These are phyloP conservation scores for Ogataea neopini DNA, from an alignment of 805 yeast species.

Conservation along the genomic window DNA sequence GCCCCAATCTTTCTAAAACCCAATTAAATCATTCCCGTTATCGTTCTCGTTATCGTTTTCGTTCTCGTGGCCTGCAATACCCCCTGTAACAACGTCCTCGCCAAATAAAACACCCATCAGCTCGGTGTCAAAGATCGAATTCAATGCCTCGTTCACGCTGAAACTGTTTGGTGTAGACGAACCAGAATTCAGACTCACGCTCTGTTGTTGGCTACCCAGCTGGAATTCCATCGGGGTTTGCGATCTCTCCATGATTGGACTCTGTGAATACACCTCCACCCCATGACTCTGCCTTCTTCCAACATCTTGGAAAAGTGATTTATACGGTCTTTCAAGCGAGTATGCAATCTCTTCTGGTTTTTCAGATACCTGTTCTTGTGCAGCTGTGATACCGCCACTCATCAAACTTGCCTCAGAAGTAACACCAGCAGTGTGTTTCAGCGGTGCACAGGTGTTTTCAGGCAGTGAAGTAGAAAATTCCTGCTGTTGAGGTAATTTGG, in stretches of 20 bases:
- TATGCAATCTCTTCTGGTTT: not conserved
- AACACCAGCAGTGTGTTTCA: not conserved
- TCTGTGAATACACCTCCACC: not conserved
- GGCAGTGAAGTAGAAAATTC: not conserved
- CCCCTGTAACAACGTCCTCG: conserved; percentile 22
- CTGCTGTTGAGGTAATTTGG: not conserved
- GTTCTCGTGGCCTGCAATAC: conserved; percentile 3
- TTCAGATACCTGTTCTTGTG: not conserved
- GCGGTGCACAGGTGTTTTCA: not conserved
- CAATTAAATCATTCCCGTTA: conserved; percentile 8
- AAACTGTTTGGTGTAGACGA: conserved; percentile 13
- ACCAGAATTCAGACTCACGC: conserved; percentile 8
- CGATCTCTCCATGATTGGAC: conserved; percentile 1
- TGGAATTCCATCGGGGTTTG: conserved; percentile 8
- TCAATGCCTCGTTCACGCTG: conserved; percentile 30
- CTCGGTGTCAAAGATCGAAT: conserved; percentile 33
- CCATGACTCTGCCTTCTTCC: not conserved
- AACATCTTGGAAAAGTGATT: conserved; percentile 13
- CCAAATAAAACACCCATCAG: conserved; percentile 36
- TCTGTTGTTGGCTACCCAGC: conserved; percentile 5
- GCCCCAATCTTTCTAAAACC: not conserved
- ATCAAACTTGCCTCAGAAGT: not conserved
- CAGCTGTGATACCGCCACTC: not conserved
- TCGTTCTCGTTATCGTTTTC: conserved; percentile 6
- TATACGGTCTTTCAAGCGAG: conserved; percentile 8